Evolutionary conservation across 1,284 basidiomycete species (phyloP), one percentile per base, ranked within the genome.

Genomic region (Puccinia sorghi): DNA sequence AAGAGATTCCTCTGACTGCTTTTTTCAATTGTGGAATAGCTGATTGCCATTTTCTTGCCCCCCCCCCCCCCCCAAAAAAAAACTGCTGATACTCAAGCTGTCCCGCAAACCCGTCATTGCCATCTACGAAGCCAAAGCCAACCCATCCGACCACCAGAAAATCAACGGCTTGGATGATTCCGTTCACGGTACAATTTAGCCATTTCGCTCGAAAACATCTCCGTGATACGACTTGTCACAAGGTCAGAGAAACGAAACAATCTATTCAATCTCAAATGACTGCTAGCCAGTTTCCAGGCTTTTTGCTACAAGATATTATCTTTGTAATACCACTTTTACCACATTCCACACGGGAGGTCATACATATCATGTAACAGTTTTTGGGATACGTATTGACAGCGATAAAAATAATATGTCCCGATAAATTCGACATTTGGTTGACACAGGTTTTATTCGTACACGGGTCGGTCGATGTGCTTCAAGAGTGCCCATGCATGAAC

Each of bases 101-200:
- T 92, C 90, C 83, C 86, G 86, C 46, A 88, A 89, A 80, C 90
- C 91, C 1, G 86, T 91, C 48, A 87, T 92, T 73, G 89, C 91
- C 0, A 89, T 93, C 9, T 93, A 93, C 82, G 92, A 93, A 84
- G 85, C 91, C 0, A 90, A 90, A 82, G 90, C 92, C 8, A 93
- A 92, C 80, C 85, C 90, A 41, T 91, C 91, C 1, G 92, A 93
- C 82, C 92, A 93, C 81, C 86, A 89, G 80, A 92, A 92, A 85
- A 90, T 93, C 74, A 88, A 88, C 81, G 92, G 91, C 17, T 89
- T 88, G 59, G 89, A 90, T 17, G 70, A 72, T 59, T 39, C 50
- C 20, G n/a, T 72, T n/a, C 1, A 59, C 39, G n/a, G 27, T 15
- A 39, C 70, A 8, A 59, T 72, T 59, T 72, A 59, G 46, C 46